These are phyloP conservation scores for Polytrichum commune DNA, from an alignment of 225 moss, liverwort and hornwort genomes.

Conservation along the genomic window DNA sequence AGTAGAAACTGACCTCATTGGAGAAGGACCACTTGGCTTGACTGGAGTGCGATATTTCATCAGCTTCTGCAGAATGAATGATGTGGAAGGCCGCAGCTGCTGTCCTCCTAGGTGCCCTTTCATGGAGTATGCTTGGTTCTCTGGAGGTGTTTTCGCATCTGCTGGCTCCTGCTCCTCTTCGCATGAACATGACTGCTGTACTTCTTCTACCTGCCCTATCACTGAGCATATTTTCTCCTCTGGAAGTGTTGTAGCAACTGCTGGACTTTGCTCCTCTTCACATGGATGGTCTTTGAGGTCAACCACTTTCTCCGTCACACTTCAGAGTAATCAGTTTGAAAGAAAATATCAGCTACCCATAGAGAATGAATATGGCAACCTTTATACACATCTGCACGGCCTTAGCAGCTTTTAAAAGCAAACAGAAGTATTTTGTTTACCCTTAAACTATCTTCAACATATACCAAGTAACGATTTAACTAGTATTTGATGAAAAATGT, in stretches of 20 bases:
- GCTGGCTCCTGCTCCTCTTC: slow-evolving; percentile 8
- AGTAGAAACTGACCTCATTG: slow-evolving; percentile 27
- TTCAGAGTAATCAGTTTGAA: slow-evolving; percentile 19
- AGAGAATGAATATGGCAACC: neutral
- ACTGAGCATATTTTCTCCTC: slow-evolving; percentile 1
- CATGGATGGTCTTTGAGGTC: slow-evolving; percentile 21
- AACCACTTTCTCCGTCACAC: slow-evolving; percentile 11
- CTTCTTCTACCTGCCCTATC: neutral
- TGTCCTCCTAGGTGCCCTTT: neutral
- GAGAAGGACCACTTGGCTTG: slow-evolving; percentile 25
- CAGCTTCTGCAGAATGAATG: slow-evolving; percentile 48
- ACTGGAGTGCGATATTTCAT: slow-evolving; percentile 30
- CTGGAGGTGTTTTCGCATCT: slow-evolving; percentile 9
- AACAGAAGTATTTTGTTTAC: neutral
- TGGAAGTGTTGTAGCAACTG: slow-evolving; percentile 3
- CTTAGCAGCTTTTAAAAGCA: neutral
- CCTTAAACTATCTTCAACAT: slow-evolving; percentile 1
- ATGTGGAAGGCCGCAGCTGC: slow-evolving; percentile 51
- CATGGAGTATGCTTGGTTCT: neutral
- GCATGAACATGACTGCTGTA: slow-evolving; percentile 36
- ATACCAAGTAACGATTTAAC: neutral
- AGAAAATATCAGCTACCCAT: slow-evolving; percentile 11
- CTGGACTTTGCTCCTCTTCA: slow-evolving; percentile 26
- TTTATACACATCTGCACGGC: too few species aligned
- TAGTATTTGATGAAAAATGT: neutral